These are phyloP conservation scores for Coniochaeta ligniaria DNA, from an alignment of 2,329 filamentous ascomycete genomes.

Conservation along the genomic window DNA sequence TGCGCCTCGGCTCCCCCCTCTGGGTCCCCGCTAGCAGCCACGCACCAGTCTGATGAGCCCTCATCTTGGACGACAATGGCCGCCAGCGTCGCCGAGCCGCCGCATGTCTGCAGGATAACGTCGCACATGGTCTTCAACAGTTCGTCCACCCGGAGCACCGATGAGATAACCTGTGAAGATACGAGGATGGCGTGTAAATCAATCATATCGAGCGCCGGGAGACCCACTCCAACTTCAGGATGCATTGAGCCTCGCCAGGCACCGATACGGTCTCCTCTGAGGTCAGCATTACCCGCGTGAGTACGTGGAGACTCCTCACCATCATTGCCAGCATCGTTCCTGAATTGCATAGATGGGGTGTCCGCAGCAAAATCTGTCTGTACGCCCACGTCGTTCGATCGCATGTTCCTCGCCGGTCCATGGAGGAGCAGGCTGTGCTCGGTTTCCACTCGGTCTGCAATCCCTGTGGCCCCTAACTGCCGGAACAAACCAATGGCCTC, in stretches of 20 bases:
- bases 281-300: constrained; percentile 36
- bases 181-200: constrained; percentile 72
- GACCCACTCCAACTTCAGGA: constrained; percentile 50
- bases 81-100: constrained; percentile 60
- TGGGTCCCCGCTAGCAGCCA: constrained; percentile 67
- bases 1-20: constrained; percentile 62
- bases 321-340: constrained; percentile 33
- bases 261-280: constrained; percentile 51
- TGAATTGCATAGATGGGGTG: constrained; percentile 43
- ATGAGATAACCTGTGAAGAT: constrained; percentile 73
- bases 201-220: constrained; percentile 76
- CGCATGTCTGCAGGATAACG: constrained; percentile 72
- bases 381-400: constrained; percentile 54
- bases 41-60: constrained; percentile 56
- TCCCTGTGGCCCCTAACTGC: constrained; percentile 60
- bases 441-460: constrained; percentile 60
- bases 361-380: constrained; percentile 67
- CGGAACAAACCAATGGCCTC: constrained; percentile 64
- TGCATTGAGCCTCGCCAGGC: constrained; percentile 57
- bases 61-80: constrained; percentile 65
- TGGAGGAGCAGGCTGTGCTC: constrained; percentile 62
- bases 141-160: constrained; percentile 67
- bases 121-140: constrained; percentile 75
- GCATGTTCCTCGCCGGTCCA: constrained; percentile 50
- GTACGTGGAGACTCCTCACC: not conserved